Base-by-base conservation (phyloP, 352 stramenopile genomes). In the Phytophthora cactorum region DNA sequence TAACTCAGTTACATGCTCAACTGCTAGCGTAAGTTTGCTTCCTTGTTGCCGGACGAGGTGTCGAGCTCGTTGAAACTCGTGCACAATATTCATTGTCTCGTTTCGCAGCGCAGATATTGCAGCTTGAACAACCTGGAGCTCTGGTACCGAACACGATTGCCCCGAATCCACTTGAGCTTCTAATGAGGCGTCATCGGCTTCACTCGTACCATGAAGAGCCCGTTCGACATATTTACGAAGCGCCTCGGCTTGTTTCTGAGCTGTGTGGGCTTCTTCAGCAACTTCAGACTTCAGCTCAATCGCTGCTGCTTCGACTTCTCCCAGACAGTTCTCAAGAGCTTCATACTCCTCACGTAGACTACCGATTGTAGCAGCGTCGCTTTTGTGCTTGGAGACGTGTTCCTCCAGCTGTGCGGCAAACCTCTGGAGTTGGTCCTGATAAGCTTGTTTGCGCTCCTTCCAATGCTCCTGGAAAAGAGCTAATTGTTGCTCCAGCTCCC, bases 81-180 rank as follows among this genome's bases (percentile, higher is more conserved):
- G 65, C 8, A 89, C 78, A 10, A 84, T 56, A 25, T 79, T 75
- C 72, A 88, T 78, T 8, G 66, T 66, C 38, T 87, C 78, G 50
- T 80, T 81, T 17, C 77, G 80, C 15, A 91, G 28, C 3, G 68
- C 74, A 5, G 74, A 82, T 27, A 81, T 62, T 1, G 80, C 77
- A 9, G 69, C 80, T 25, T 84, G 78, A n/a, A 86, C 59, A 5
- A 86, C 68, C 54, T 89, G 77, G 5, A 88, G 68, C 63, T 89
- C 80, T 7, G 71, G 71, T 2, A 68, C 36, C 17, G 8, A 14
- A 54, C 47, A 25, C 4, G 52, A 45, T 46, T 58, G 56, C 7
- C 39, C 11, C 46, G 27, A 15, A 49, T 68, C 29, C 41, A 49
- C 56, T 39, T 34, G 46, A 46, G 11, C 25, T 12, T 51, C 49